Evolutionary conservation across 1,284 basidiomycete species (phyloP).

Genomic region (Ceratobasidium sp.): DNA sequence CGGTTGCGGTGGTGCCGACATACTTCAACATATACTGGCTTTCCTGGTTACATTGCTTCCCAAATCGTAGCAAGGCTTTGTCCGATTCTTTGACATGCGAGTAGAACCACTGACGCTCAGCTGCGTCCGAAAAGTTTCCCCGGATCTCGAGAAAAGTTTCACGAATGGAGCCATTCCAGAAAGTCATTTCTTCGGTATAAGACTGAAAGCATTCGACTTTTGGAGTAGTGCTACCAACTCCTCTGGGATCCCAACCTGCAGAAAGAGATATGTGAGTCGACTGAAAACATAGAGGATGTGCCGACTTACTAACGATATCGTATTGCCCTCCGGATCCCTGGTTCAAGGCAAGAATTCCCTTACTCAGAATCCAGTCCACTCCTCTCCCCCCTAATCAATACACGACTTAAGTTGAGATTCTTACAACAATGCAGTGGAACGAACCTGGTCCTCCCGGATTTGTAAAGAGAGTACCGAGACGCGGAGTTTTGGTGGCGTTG

Average conservation of each 20-base stretch:
- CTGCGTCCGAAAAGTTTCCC: constrained; percentile 18
- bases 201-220: constrained; percentile 40
- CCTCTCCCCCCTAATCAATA: constrained; percentile 17
- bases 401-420: background rate
- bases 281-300: background rate
- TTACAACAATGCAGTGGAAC: background rate
- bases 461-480: constrained; percentile 37
- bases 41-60: constrained; percentile 16
- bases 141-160: constrained; percentile 9
- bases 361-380: constrained; percentile 10
- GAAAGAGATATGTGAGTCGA: background rate
- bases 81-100: constrained; percentile 35
- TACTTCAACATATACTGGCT: constrained; percentile 36
- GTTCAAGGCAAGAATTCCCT: constrained; percentile 1
- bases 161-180: constrained; percentile 40
- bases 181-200: background rate
- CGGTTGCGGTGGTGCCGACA: constrained; percentile 36
- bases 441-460: constrained; percentile 44
- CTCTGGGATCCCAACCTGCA: constrained; percentile 46
- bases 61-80: constrained; percentile 4
- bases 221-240: constrained; percentile 25
- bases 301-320: constrained; percentile 39
- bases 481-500: constrained; percentile 24
- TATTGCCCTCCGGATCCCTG: constrained; percentile 33
- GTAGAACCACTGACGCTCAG: constrained; percentile 35